Evolutionary conservation across 164 flowering plant species (phyloP).

Genomic region (Sedum album): DNA sequence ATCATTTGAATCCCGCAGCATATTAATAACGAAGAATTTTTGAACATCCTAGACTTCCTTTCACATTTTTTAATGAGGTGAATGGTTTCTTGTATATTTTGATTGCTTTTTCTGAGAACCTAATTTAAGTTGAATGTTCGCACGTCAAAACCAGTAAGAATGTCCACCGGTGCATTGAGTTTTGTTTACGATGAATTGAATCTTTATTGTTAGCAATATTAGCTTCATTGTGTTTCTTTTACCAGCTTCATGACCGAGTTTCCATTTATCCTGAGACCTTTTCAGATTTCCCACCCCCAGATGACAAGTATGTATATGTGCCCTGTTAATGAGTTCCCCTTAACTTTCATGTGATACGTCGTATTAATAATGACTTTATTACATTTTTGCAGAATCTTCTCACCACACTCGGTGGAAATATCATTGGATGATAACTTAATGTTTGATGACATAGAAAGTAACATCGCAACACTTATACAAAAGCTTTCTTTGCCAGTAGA

Average conservation of each 20-base stretch:
- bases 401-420: background rate
- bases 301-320: slow-evolving; percentile 37
- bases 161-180: too few species aligned
- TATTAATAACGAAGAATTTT: too few species aligned
- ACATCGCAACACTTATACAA: slow-evolving; percentile 3
- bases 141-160: too few species aligned
- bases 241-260: slow-evolving; percentile 25
- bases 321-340: background rate
- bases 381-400: background rate
- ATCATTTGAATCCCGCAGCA: too few species aligned
- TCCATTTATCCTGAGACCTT: slow-evolving; percentile 14
- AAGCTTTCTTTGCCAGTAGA: background rate
- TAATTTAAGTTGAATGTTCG: too few species aligned
- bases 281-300: slow-evolving; percentile 15
- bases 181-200: too few species aligned
- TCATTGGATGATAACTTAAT: background rate
- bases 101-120: too few species aligned
- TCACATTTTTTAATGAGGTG: too few species aligned
- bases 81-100: too few species aligned
- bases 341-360: background rate
- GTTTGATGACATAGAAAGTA: slow-evolving; percentile 1
- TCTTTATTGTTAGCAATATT: background rate
- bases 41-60: too few species aligned
- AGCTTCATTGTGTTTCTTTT: background rate
- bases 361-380: background rate